These are phyloP conservation scores for Austroboletus novae-zelandiae DNA, from an alignment of 1,284 basidiomycete species.

Conservation along the genomic window DNA sequence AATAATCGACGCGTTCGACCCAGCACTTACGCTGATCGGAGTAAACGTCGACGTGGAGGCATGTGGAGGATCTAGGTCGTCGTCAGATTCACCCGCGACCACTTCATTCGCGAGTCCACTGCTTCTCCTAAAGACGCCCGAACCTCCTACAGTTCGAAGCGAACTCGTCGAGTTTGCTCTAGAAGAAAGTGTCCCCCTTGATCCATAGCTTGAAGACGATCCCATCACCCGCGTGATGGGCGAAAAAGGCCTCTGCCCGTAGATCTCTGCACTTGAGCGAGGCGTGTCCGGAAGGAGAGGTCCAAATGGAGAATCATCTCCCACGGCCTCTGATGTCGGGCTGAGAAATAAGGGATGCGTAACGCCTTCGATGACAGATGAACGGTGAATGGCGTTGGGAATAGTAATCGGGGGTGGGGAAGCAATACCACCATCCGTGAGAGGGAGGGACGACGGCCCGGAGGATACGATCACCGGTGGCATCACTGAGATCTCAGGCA, in stretches of 20 bases:
- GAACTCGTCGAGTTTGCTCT: conserved; percentile 18
- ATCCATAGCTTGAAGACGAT: conserved; percentile 8
- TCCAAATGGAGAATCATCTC: conserved; percentile 30
- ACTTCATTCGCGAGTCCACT: conserved; percentile 24
- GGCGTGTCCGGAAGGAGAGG: conserved; percentile 31
- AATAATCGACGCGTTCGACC: conserved; percentile 13
- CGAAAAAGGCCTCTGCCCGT: conserved; percentile 28
- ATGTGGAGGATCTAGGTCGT: conserved; percentile 1
- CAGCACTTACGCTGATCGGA: background rate
- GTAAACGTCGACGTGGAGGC: conserved; percentile 2
- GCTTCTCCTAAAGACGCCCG: conserved; percentile 12
- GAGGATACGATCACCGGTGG: background rate
- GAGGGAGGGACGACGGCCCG: background rate
- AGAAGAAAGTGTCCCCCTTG: conserved; percentile 8
- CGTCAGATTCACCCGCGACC: background rate
- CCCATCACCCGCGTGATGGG: conserved; percentile 25
- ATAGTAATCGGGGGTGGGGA: conserved; percentile 14
- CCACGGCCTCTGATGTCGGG: conserved; percentile 15
- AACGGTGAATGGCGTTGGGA: background rate
- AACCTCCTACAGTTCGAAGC: conserved; percentile 10
- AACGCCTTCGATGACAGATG: background rate
- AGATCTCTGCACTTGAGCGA: conserved; percentile 30
- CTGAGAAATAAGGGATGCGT: conserved; percentile 18
- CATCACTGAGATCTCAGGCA: too few relatives aligned
- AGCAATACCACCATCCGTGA: background rate